Conservation (phyloP, 805 yeast species). For the Saccharomycodes ludwigii region DNA sequence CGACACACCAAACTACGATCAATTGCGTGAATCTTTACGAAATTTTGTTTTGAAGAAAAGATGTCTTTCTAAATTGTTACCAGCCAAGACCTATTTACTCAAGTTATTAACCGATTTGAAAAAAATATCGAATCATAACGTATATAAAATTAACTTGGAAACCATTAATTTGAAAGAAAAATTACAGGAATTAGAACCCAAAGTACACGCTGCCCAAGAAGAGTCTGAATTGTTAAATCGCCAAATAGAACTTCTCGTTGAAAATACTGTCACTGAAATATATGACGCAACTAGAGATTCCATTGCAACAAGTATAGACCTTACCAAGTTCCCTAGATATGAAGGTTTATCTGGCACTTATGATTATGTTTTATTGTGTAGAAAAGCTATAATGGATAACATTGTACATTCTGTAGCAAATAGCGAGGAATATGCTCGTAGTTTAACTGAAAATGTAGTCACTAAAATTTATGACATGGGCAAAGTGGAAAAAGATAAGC, state of each 20-base stretch:
- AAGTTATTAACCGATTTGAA: slow-evolving; percentile 60
- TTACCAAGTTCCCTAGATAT: slow-evolving; percentile 32
- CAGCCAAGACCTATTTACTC: slow-evolving; percentile 77
- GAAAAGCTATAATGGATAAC: slow-evolving; percentile 50
- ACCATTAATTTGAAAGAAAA: slow-evolving; percentile 34
- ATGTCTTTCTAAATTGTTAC: slow-evolving; percentile 75
- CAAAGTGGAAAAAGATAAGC: slow-evolving; percentile 47
- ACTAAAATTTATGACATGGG: slow-evolving; percentile 53
- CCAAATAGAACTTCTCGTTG: slow-evolving; percentile 50
- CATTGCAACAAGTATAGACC: slow-evolving; percentile 39
- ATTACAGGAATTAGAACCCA: slow-evolving; percentile 49
- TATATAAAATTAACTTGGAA: slow-evolving; percentile 38
- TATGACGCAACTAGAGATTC: slow-evolving; percentile 48
- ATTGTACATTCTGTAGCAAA: slow-evolving; percentile 50
- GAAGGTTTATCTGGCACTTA: slow-evolving; percentile 52
- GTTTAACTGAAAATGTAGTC: slow-evolving; percentile 47
- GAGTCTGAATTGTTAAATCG: slow-evolving; percentile 46
- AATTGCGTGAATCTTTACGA: slow-evolving; percentile 71
- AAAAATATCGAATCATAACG: slow-evolving; percentile 49
- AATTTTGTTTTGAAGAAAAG: slow-evolving; percentile 82
- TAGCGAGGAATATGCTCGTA: slow-evolving; percentile 62
- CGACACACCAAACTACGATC: slow-evolving; percentile 60
- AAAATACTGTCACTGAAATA: slow-evolving; percentile 40
- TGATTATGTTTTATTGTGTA: slow-evolving; percentile 59
- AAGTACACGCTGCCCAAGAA: slow-evolving; percentile 39